Conservation (phyloP, 768 basidiomycete species). For the Pluteus cervinus region DNA sequence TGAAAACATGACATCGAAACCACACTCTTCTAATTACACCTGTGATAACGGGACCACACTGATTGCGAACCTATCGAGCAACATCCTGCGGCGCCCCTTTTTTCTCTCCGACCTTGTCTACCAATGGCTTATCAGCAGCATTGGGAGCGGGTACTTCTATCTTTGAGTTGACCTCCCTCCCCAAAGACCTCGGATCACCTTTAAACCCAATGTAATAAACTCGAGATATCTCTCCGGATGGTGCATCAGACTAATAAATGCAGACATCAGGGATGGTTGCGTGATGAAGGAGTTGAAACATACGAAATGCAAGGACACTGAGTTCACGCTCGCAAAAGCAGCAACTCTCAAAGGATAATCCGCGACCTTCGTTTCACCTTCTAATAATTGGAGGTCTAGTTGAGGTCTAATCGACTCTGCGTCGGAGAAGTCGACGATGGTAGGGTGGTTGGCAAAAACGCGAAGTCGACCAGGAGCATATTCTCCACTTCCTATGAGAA, state of each 20-base stretch:
- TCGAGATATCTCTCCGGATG: slow-evolving; percentile 46
- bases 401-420: slow-evolving; percentile 66
- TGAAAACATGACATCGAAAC: too few relatives aligned
- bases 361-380: slow-evolving; percentile 60
- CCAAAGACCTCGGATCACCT: slow-evolving; percentile 53
- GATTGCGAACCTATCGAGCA: slow-evolving; percentile 49
- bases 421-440: slow-evolving; percentile 74
- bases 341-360: slow-evolving; percentile 78
- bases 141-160: slow-evolving; percentile 77
- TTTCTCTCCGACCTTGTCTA: slow-evolving; percentile 56
- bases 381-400: slow-evolving; percentile 61
- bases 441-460: slow-evolving; percentile 67
- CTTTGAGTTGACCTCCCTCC: slow-evolving; percentile 55
- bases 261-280: slow-evolving; percentile 5
- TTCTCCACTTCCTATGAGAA: slow-evolving; percentile 62
- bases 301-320: slow-evolving; percentile 77
- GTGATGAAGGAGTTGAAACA: too few relatives aligned
- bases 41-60: too few relatives aligned
- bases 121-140: slow-evolving; percentile 65
- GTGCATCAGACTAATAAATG: slow-evolving; percentile 1
- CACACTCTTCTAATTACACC: too few relatives aligned
- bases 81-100: slow-evolving; percentile 57
- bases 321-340: slow-evolving; percentile 69
- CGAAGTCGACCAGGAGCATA: slow-evolving; percentile 68
- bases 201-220: slow-evolving; percentile 83